Conservation (phyloP, 768 basidiomycete genomes). For the Brasilioporus rufonigricans region DNA sequence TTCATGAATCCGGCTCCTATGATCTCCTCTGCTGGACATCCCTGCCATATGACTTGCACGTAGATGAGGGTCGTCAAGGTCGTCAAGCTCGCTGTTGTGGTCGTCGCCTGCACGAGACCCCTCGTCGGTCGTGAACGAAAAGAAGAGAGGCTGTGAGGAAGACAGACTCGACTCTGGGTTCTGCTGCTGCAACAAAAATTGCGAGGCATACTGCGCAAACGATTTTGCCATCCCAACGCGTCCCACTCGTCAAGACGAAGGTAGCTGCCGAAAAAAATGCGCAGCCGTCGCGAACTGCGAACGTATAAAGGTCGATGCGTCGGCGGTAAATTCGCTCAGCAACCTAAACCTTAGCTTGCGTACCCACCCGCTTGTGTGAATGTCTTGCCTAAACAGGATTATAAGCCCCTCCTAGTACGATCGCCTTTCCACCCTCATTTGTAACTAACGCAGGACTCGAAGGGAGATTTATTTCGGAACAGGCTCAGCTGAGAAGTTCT, state of each 20-base stretch:
- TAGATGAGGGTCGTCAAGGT: slow-evolving; percentile 77
- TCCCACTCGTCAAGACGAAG: slow-evolving; percentile 18
- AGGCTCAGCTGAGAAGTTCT: background rate
- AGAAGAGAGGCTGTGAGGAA: slow-evolving; percentile 79
- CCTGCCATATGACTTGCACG: slow-evolving; percentile 35
- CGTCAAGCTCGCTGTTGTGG: slow-evolving; percentile 57
- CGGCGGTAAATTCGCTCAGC: slow-evolving; percentile 19
- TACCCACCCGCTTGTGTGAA: slow-evolving; percentile 20
- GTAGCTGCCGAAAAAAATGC: slow-evolving; percentile 6
- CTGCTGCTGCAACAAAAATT: slow-evolving; percentile 67
- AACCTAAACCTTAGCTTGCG: slow-evolving; percentile 23
- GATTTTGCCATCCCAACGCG: slow-evolving; percentile 53
- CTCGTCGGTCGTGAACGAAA: slow-evolving; percentile 81
- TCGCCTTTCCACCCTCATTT: background rate
- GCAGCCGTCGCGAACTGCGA: slow-evolving; percentile 11
- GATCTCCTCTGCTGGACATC: slow-evolving; percentile 29
- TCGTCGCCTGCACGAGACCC: slow-evolving; percentile 51
- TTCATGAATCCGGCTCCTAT: slow-evolving; percentile 29
- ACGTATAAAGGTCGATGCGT: slow-evolving; percentile 9
- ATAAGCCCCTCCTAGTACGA: background rate
- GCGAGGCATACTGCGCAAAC: slow-evolving; percentile 80
- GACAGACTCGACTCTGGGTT: slow-evolving; percentile 51
- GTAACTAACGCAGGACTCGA: background rate
- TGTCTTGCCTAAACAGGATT: slow-evolving; percentile 6
- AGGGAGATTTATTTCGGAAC: background rate